Evolutionary conservation across 768 basidiomycete species (phyloP), one percentile per base, ranked within the genome.

Genomic region (Cystofilobasidium capitatum): DNA sequence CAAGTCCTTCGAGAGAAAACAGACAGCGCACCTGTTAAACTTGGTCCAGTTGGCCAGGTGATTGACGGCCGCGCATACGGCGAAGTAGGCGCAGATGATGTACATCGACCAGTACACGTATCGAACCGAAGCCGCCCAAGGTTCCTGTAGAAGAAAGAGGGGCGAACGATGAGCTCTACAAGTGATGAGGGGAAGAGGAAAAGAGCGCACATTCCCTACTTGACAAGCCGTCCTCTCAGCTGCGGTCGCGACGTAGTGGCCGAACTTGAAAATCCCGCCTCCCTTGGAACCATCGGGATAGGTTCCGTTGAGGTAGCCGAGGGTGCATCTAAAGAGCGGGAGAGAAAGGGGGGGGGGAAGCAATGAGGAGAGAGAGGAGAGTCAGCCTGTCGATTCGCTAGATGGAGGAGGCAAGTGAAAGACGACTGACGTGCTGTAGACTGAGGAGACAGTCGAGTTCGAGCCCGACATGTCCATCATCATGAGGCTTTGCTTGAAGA

Each of bases 81-180:
- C 49, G n/a, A 51, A 12, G n/a, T 51, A 51, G 26, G 49, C 49
- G 26, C 49, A 51, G 13, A 51, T 51, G 49, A 51, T 51, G 49
- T 51, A 51, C 49, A 51, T 51, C n/a, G 49, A 20, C 49, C 49
- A 51, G n/a, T 51, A 51, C 9, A 51, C 26, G 49, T 51, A 51
- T 24, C 49, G 17, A 24, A 51, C 49, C 9, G 49, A 51, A 24
- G n/a, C 13, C 9, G 10, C 49, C 49, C 49, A 51, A 24, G 49
- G 13, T 24, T 51, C 49, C 49, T 51, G 9, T n/a, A n/a, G n/a
- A n/a, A n/a, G n/a, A n/a, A 24, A 51, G 49, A 51, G n/a, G 49
- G 49, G 9, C 49, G 26, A 51, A 24, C 49, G 49, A 51, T 20
- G 13, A 51, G 13, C 49, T 24, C 49, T 24, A 51, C n/a, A 14